Conservation (phyloP, 2,329 filamentous ascomycete genomes). For the Dendryphion nanum region DNA sequence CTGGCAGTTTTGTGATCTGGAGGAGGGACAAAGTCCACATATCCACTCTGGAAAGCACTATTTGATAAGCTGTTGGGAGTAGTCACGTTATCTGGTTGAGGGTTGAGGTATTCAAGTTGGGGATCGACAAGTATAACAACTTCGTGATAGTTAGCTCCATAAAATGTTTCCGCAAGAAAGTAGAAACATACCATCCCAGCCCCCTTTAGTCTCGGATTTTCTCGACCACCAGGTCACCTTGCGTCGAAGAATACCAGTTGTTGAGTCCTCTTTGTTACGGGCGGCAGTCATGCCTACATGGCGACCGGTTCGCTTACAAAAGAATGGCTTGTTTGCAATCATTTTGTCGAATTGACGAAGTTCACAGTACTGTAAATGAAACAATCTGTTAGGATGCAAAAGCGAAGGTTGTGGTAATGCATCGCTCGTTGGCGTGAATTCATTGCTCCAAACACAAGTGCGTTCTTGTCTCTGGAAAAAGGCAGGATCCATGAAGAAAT, state of each 20-base stretch:
- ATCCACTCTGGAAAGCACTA: conserved; percentile 28
- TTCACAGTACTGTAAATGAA: conserved; percentile 35
- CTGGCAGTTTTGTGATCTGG: conserved; percentile 1
- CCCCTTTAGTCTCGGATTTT: conserved; percentile 12
- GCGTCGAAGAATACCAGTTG: conserved; percentile 27
- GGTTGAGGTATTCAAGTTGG: no score
- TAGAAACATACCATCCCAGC: conserved; percentile 34
- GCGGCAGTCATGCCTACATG: conserved; percentile 35
- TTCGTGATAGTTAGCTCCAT: conserved; percentile 1
- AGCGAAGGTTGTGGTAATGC: conserved; percentile 30
- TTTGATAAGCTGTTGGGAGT: no score
- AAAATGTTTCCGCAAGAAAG: conserved; percentile 2
- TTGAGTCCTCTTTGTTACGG: conserved; percentile 20
- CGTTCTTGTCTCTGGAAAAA: conserved; percentile 35
- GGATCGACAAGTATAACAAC: conserved; percentile 36
- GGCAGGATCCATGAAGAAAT: conserved; percentile 34
- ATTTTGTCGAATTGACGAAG: conserved; percentile 29
- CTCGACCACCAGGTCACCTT: conserved; percentile 33
- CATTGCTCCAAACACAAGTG: conserved; percentile 35
- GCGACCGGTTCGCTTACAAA: conserved; percentile 26
- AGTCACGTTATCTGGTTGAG: no score
- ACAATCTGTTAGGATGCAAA: conserved; percentile 22
- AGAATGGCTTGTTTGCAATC: conserved; percentile 22
- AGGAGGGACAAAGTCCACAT: conserved; percentile 27
- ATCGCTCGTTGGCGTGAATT: conserved; percentile 35